Conservation (phyloP, 257 asterid genomes). For the Anisodus tanguticus region DNA sequence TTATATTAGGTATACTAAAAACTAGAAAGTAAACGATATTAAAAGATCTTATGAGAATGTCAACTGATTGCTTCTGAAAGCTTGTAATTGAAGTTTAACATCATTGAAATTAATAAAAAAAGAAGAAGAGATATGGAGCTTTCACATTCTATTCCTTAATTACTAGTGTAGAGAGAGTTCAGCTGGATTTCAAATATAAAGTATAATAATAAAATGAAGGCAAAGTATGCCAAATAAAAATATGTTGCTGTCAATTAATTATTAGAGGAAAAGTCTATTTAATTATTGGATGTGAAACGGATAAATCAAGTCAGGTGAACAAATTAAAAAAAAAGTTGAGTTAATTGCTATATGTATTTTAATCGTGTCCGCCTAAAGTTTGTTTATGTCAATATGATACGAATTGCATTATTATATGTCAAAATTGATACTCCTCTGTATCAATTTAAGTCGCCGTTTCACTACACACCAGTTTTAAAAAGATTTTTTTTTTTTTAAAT, state of each 20-base stretch:
- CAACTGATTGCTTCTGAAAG: background rate
- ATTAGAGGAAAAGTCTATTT: too few species aligned
- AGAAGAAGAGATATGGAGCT: background rate
- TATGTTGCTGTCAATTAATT: too few species aligned
- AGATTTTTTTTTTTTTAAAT: background rate
- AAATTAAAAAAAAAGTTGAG: too few species aligned
- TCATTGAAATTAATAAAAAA: background rate
- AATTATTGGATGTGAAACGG: too few species aligned
- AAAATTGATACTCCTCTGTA: too few species aligned
- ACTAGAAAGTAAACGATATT: background rate
- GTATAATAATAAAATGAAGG: background rate
- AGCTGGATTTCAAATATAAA: background rate
- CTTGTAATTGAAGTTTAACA: background rate
- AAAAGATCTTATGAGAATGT: background rate
- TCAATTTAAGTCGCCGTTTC: too few species aligned
- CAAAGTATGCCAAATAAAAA: background rate
- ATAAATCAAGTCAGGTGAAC: too few species aligned
- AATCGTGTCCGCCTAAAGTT: too few species aligned
- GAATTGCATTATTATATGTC: too few species aligned
- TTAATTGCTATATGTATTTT: too few species aligned
- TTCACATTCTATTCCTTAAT: background rate
- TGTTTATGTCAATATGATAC: too few species aligned
- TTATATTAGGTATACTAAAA: background rate
- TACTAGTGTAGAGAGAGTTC: background rate
- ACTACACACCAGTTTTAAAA: too few species aligned